Evolutionary conservation across 2,329 filamentous ascomycete species (phyloP).

Genomic region (Cladosporium sphaerospermum): DNA sequence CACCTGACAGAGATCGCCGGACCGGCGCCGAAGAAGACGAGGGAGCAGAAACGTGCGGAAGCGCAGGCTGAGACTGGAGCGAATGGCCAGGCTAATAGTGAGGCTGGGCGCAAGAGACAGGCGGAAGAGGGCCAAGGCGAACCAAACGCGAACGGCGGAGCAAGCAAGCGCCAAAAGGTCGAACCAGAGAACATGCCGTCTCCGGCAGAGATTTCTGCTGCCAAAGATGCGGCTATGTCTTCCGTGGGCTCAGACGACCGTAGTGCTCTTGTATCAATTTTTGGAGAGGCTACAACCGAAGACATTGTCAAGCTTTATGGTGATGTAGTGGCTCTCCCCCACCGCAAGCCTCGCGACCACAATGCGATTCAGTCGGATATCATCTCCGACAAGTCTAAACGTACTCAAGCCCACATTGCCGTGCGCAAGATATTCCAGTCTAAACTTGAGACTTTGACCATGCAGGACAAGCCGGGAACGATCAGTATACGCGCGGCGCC

Average conservation of each 20-base stretch:
- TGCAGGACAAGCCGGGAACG: conserved; percentile 63
- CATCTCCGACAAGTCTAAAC: conserved; percentile 55
- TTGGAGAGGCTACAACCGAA: conserved; percentile 46
- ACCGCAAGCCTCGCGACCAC: conserved; percentile 51
- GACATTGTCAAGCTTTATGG: conserved; percentile 52
- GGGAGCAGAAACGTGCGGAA: conserved; percentile 3
- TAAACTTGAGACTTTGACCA: conserved; percentile 69
- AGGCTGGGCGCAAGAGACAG: conserved; percentile 9
- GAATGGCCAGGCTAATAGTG: neutral
- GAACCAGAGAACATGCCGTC: conserved; percentile 9
- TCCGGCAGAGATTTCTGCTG: conserved; percentile 3
- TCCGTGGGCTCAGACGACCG: conserved; percentile 4
- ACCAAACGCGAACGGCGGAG: neutral
- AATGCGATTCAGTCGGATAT: conserved; percentile 47
- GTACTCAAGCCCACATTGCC: conserved; percentile 57
- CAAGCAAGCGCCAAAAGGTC: conserved; percentile 20
- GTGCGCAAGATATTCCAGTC: conserved; percentile 76
- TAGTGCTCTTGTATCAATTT: conserved; percentile 36
- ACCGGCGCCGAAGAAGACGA: conserved; percentile 14
- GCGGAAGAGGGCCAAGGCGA: conserved; percentile 8
- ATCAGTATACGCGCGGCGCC: conserved; percentile 51
- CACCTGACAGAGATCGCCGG: conserved; percentile 54
- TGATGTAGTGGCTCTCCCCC: conserved; percentile 47
- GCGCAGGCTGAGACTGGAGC: conserved; percentile 6
- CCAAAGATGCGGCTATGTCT: conserved; percentile 7